A percentile compares a stretch with the other conserved stretches of the same genome.
These are phyloP conservation scores for Thermothielavioides terrestris DNA, from an alignment of 495 filamentous ascomycete species.

Conservation along the genomic window DNA sequence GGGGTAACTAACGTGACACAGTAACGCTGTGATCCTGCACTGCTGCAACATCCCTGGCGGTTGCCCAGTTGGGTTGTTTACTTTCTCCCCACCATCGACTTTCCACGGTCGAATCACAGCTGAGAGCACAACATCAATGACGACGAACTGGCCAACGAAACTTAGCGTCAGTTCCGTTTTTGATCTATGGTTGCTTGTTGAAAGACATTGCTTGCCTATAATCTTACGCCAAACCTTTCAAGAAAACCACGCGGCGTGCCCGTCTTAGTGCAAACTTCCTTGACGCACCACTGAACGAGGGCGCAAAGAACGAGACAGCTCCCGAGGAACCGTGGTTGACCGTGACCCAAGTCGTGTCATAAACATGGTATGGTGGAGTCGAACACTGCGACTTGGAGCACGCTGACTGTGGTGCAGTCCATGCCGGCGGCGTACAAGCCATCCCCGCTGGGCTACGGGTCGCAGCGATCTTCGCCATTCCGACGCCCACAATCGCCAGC, in stretches of 20 bases:
- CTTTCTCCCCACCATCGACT: not conserved
- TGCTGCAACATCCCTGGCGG: not conserved
- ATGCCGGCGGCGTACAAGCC: conserved; percentile 56
- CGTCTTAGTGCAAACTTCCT: too few relatives aligned
- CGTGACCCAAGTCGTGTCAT: too few relatives aligned
- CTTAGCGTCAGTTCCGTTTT: too few relatives aligned
- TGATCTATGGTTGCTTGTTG: not conserved
- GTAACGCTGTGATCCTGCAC: not conserved
- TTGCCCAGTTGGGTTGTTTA: conserved; percentile 18
- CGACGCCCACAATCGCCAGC: conserved; percentile 52
- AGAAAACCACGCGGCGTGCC: too few relatives aligned
- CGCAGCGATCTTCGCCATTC: conserved; percentile 68
- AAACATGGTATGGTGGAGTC: not conserved
- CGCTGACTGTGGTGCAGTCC: conserved; percentile 27
- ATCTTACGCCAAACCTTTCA: too few relatives aligned
- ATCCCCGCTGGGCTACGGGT: conserved; percentile 32
- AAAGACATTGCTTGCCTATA: too few relatives aligned
- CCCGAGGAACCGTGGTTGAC: not conserved
- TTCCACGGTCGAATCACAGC: not conserved
- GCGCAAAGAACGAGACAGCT: too few relatives aligned
- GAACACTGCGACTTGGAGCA: not conserved
- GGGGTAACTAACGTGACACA: too few relatives aligned
- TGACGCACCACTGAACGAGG: too few relatives aligned
- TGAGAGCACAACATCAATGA: not conserved
- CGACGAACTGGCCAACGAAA: not conserved